Evolutionary conservation across 2,329 filamentous ascomycete genomes (phyloP), one percentile per base, ranked within the genome.

Genomic region (Akanthomyces dipterigenus): DNA sequence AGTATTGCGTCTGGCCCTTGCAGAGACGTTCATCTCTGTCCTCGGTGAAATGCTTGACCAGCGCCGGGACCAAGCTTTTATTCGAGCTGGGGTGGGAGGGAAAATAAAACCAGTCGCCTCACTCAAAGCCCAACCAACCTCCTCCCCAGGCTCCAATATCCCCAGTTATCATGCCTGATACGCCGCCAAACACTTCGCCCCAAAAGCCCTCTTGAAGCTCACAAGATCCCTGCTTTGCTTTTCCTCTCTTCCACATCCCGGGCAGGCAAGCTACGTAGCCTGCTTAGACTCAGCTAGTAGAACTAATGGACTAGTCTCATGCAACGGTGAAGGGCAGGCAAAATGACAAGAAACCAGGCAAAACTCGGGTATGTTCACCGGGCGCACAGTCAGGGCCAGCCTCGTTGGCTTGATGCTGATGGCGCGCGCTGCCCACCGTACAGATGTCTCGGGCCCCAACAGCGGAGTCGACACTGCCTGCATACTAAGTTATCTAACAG

Each of bases 91-190:
- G 38, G 34, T 14, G 18, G 2, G 20, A 16, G 26, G 38, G 3
- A 46, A 48, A 14, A 57, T 28, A 40, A 20, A 28, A 2, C 26
- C 20, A 46, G 43, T 48, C 28, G 14, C 28, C 40, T 36, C 28
- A 20, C 6, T 43, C 14, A n/a, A 22, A 53, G 22, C 46, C 57
- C 38, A 53, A 26, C 57, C 28, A 31, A 31, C 28, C 56, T 24
- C 46, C 34, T 40, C 48, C 36, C 56, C 36, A 34, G 28, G 49
- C 48, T 38, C 48, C 57, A 60, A 36, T 60, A 54, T 46, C 45
- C 24, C 28, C 48, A n/a, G n/a, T n/a, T n/a, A 60, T 60, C 57
- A 34, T 51, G 48, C 49, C 48, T n/a, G 56, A 59, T 51, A 28
- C 24, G 55, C 55, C 36, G 46, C 55, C 43, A 42, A 51, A 18